A percentile compares a stretch with the other conserved stretches of the same genome.
These are phyloP conservation scores for Beta corolliflora DNA, from an alignment of 179 eudicot species.

Conservation along the genomic window DNA sequence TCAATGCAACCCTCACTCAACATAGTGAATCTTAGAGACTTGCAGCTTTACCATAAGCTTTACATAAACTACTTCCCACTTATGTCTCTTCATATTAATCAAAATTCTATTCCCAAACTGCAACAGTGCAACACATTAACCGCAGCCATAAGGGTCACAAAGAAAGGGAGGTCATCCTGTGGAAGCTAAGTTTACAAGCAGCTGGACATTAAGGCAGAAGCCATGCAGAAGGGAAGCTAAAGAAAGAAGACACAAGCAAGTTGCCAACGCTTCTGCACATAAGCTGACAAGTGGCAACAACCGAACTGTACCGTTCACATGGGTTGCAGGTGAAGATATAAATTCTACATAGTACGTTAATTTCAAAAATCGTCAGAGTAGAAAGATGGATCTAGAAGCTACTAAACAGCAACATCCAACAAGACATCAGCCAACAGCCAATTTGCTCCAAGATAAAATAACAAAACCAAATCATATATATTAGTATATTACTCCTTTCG, in stretches of 20 bases:
- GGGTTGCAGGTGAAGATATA: neutral
- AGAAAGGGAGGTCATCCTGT: neutral
- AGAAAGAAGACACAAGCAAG: neutral
- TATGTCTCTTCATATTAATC: neutral
- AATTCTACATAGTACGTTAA: neutral
- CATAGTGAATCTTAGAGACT: neutral
- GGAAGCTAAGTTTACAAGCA: neutral
- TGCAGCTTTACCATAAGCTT: too few relatives aligned
- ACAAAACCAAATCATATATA: too few relatives aligned
- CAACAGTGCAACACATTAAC: neutral
- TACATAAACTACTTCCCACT: neutral
- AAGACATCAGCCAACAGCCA: too few relatives aligned
- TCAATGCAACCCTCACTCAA: neutral
- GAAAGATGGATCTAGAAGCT: neutral
- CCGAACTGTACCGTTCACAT: neutral
- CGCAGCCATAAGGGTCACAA: neutral
- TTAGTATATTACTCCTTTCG: too few relatives aligned
- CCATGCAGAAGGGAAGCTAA: neutral
- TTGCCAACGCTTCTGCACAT: neutral
- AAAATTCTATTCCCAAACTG: neutral
- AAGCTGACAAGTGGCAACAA: neutral
- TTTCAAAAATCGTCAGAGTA: neutral
- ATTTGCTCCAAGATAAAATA: too few relatives aligned
- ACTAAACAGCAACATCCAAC: neutral
- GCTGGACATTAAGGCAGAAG: neutral